Evolutionary conservation across 805 yeast genomes (phyloP), one percentile per base, ranked within the genome.

Genomic region (Saccharomycopsis fermentans): DNA sequence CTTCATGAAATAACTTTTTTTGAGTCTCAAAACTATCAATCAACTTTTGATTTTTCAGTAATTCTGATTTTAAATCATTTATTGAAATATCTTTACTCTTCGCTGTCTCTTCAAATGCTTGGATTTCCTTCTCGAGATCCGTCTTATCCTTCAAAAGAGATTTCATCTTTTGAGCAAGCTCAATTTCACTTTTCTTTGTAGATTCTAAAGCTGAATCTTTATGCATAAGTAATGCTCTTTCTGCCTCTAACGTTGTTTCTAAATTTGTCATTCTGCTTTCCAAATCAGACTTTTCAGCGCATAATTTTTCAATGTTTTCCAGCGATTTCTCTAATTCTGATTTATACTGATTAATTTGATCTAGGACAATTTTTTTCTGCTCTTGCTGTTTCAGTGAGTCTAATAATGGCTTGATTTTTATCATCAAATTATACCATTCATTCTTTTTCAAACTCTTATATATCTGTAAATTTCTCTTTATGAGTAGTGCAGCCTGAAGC

Each of bases 371-470:
- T 43, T 61, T 57, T 78, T 80, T 59, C 80, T 81, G 3, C 82
- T 75, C 66, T 82, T 84, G 47, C 58, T 82, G 84, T 24, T 81
- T 78, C 5, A 84, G 79, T 52, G 84, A 87, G 60, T 75, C 81
- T 14, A 90, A 71, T 48, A 90, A 69, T 1, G 98, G 98, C 64
- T 86, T 88, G 64, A 92, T 73, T 57, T 81, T 80, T 21, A 82
- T 74, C 60, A 83, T 82, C 52, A 94, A 73, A 55, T 78, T 80
- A 71, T 87, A 87, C 99, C 99, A 94, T 19, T 87, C 86, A 67
- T 83, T 83, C 11, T 74, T 68, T 52, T 74, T 70, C 12, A 83
- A 67, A 12, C 73, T 71, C 59, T 78, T 76, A 59, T 84, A 81
- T 0, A 76, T 70, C 36, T 72, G 69, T 65, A 94, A 78, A 48